These are phyloP conservation scores for Hypoxylon sp. DNA, from an alignment of 2,329 filamentous ascomycete genomes.

Conservation along the genomic window DNA sequence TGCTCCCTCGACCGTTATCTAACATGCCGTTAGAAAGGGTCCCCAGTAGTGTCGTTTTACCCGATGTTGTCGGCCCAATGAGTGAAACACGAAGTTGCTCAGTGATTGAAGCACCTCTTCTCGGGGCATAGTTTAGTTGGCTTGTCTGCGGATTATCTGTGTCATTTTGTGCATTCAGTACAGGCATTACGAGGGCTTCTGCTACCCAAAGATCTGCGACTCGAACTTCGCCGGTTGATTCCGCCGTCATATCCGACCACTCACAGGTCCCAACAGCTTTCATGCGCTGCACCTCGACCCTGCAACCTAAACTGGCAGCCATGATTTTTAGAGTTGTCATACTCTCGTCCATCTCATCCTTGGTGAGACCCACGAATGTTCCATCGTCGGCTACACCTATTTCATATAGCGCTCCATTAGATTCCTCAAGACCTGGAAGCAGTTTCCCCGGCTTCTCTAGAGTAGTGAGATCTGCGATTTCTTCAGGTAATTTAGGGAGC, in stretches of 20 bases:
- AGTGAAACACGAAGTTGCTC: conserved; percentile 89
- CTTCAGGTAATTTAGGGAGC: conserved; percentile 81
- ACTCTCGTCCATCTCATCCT: conserved; percentile 94
- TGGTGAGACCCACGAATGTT: conserved; percentile 86
- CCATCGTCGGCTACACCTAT: conserved; percentile 97
- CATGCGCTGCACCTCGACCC: conserved; percentile 83
- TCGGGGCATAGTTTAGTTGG: conserved; percentile 49
- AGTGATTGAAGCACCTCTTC: conserved; percentile 67
- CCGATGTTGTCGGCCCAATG: conserved; percentile 89
- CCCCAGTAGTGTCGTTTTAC: conserved; percentile 92
- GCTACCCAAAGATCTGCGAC: conserved; percentile 83
- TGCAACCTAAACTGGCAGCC: conserved; percentile 92
- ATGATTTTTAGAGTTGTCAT: conserved; percentile 87
- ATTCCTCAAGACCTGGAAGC: conserved; percentile 89
- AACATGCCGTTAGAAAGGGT: conserved; percentile 89
- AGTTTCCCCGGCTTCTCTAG: conserved; percentile 69
- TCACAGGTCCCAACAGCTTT: conserved; percentile 90
- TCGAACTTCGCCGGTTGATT: conserved; percentile 48
- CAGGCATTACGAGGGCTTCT: conserved; percentile 89
- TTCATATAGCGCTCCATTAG: conserved; percentile 92
- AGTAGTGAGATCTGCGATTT: conserved; percentile 62
- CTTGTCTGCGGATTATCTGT: conserved; percentile 45
- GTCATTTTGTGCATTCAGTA: conserved; percentile 63
- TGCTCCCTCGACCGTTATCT: conserved; percentile 93
- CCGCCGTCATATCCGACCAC: conserved; percentile 69